Evolutionary conservation across 352 stramenopile species (phyloP).

Genomic region (Phytophthora hybrid): DNA sequence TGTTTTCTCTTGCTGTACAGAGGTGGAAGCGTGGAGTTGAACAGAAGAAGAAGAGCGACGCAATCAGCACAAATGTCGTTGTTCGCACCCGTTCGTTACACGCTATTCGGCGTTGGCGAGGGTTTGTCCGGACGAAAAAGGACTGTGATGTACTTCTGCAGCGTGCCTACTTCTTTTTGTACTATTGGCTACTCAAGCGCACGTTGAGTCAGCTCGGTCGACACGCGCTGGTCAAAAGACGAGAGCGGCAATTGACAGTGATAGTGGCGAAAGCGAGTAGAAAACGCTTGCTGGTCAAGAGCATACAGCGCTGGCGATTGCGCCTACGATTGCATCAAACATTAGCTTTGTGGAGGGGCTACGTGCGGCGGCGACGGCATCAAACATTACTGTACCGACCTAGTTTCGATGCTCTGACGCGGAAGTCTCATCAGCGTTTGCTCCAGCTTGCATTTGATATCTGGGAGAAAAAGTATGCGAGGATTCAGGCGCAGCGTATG

Average conservation of each 20-base stretch:
- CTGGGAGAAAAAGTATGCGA: conserved; percentile 22
- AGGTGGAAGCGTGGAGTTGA: conserved; percentile 8
- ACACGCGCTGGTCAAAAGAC: conserved; percentile 23
- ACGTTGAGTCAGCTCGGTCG: conserved; percentile 27
- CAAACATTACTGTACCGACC: conserved; percentile 20
- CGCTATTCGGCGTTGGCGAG: conserved; percentile 31
- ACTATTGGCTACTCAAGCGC: conserved; percentile 42
- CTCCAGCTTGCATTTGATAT: conserved; percentile 26
- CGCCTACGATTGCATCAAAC: conserved; percentile 24
- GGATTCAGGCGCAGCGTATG: conserved; percentile 8
- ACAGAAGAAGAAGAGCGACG: neutral
- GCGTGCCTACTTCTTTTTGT: conserved; percentile 45
- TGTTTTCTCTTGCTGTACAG: conserved; percentile 12
- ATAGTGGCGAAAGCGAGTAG: conserved; percentile 19
- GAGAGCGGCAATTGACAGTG: conserved; percentile 23
- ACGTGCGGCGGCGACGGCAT: conserved; percentile 16
- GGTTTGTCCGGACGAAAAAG: conserved; percentile 26
- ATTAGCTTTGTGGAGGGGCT: conserved; percentile 24
- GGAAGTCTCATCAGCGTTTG: conserved; percentile 10
- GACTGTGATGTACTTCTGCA: conserved; percentile 21
- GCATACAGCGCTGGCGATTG: conserved; percentile 36
- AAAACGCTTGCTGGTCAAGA: conserved; percentile 21
- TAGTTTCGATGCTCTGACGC: conserved; percentile 13
- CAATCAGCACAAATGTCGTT: neutral
- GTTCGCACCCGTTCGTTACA: conserved; percentile 14